phyloP scores from a whole-genome alignment of 129 eudicot genomes.

The Helichrysum umbraculigerum region DNA sequence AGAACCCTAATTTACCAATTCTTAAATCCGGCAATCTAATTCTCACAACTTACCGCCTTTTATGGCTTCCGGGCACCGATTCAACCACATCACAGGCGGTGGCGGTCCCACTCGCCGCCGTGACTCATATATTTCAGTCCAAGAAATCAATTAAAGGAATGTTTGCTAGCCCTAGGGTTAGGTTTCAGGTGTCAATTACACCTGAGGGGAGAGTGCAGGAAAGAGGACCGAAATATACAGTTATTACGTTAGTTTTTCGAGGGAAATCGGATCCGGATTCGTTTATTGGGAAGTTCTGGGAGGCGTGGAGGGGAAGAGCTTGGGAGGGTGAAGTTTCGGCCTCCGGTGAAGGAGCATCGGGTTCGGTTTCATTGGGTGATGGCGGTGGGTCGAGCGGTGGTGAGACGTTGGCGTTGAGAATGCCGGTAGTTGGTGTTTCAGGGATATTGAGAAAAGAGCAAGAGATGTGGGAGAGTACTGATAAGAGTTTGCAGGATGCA shows the following conservation, averaged over 20 bases:
- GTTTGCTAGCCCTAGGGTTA: conserved; percentile 79
- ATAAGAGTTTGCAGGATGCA: conserved; percentile 98
- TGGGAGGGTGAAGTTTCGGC: conserved; percentile 49
- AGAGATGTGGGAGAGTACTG: conserved; percentile 99
- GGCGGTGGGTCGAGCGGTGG: conserved; percentile 33
- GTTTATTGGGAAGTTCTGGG: conserved; percentile 72
- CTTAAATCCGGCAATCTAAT: conserved; percentile 64
- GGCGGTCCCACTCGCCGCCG: conserved; percentile 54
- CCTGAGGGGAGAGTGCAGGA: conserved; percentile 38
- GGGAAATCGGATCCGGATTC: conserved; percentile 72
- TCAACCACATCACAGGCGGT: conserved; percentile 12
- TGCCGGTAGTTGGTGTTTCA: conserved; percentile 91
- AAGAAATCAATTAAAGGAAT: conserved; percentile 75
- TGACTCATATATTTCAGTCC: conserved; percentile 60
- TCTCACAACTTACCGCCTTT: conserved; percentile 80
- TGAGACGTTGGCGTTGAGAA: conserved; percentile 37
- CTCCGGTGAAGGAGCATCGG: conserved; percentile 16
- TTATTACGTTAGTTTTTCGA: conserved; percentile 63
- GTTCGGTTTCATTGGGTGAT: conserved; percentile 22
- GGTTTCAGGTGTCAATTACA: conserved; percentile 57
- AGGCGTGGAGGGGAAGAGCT: conserved; percentile 73
- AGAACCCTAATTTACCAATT: conserved; percentile 43
- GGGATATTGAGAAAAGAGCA: conserved; percentile 96
- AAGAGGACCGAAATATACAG: conserved; percentile 35
- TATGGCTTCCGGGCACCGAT: conserved; percentile 57